Base-by-base conservation (phyloP, 2,329 filamentous ascomycete species). In the Fusarium agapanthi region DNA sequence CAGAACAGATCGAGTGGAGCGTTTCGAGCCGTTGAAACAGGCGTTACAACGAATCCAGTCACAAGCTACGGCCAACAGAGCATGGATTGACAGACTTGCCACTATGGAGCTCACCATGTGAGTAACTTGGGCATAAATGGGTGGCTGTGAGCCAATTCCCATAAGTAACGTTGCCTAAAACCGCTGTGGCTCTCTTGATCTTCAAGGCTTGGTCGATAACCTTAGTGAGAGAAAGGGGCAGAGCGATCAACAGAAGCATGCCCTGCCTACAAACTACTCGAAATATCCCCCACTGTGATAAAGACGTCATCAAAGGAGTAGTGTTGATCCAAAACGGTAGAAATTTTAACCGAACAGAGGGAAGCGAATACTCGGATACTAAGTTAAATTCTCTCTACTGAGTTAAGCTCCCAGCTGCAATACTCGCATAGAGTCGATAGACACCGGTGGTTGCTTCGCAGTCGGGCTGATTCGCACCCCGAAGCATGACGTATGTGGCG, bases 401-500 rank as follows among this genome's bases (percentile, higher is more conserved):
- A 35, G 18, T 18, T 28, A 35, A 35, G 34, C 4, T 35, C 34
- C 18, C 8, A n/a, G n/a, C n/a, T n/a, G n/a, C n/a, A n/a, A 10
- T 18, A 35, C 34, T 35, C 16, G 34, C n/a, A n/a, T n/a, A n/a
- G n/a, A n/a, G n/a, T n/a, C n/a, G n/a, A n/a, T n/a, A n/a, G n/a
- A n/a, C n/a, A n/a, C n/a, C n/a, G n/a, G n/a, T 35, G 28, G 14
- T 3, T 26, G 34, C 22, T 6, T 18, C 22, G 6, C 37, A 10
- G 45, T 24, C 38, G 38, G 38, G 28, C n/a, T n/a, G 7, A 44
- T 28, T 30, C 6, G 4, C 13, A n/a, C n/a, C 53, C 53, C 14
- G 10, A 56, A n/a, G 14, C 18, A 45, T 56, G 38, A 45, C 54
- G 28, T 45, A 44, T 45, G 30, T 57, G 40, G 54, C 48, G 32